Conservation (phyloP, 768 basidiomycete species). For the Tricholoma saponaceum region DNA sequence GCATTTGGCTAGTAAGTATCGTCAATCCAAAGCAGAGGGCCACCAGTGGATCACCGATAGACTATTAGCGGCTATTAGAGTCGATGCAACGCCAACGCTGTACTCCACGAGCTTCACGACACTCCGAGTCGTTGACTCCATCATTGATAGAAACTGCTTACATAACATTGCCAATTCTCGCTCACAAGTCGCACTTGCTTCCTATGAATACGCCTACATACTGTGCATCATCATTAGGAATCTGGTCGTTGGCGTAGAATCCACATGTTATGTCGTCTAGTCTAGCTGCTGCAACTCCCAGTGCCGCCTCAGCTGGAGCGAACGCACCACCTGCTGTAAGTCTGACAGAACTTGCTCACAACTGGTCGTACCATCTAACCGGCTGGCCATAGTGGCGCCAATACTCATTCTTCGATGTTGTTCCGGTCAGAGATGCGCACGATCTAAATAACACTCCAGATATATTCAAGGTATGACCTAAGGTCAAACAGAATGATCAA, state of each 20-base stretch:
- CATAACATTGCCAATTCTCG: too few relatives aligned
- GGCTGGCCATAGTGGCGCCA: conserved; percentile 74
- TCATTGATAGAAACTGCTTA: too few relatives aligned
- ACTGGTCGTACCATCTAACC: not conserved
- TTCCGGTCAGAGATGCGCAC: conserved; percentile 73
- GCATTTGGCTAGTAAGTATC: not conserved
- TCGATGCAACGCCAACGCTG: too few relatives aligned
- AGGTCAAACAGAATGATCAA: not conserved
- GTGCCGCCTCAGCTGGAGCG: conserved; percentile 20
- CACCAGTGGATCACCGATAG: too few relatives aligned
- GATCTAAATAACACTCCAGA: conserved; percentile 74
- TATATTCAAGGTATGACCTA: conserved; percentile 60
- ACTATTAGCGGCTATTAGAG: too few relatives aligned
- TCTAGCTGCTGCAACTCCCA: conserved; percentile 22
- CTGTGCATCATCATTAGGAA: not conserved
- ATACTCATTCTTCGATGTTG: conserved; percentile 85
- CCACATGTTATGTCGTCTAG: conserved; percentile 11
- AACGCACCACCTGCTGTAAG: conserved; percentile 30
- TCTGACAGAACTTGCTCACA: conserved; percentile 1
- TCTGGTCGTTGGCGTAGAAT: too few relatives aligned
- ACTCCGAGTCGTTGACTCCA: too few relatives aligned
- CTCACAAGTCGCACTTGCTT: not conserved
- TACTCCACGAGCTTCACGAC: too few relatives aligned
- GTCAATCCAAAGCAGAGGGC: too few relatives aligned
- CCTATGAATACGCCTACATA: not conserved